These are phyloP conservation scores for Rostrohypoxylon terebratum DNA, from an alignment of 495 filamentous ascomycete species.

Conservation along the genomic window DNA sequence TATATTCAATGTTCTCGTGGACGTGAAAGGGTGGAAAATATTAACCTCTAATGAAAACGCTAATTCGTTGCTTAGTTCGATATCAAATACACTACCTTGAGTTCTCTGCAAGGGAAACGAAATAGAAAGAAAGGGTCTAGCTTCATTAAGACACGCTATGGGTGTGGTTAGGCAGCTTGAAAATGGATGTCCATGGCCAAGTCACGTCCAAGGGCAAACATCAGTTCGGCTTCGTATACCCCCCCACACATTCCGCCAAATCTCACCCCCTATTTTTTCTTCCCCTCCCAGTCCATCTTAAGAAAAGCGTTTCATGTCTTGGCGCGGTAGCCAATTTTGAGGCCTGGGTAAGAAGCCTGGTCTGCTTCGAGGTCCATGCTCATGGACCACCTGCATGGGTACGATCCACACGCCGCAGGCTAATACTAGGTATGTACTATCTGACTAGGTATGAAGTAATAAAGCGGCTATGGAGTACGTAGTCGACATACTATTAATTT, in stretches of 20 bases:
- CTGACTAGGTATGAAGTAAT: slow-evolving; percentile 29
- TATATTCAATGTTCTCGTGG: slow-evolving; percentile 6
- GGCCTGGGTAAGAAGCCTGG: slow-evolving; percentile 39
- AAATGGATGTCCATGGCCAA: not conserved
- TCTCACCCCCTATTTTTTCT: slow-evolving; percentile 34
- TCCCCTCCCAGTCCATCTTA: slow-evolving; percentile 24
- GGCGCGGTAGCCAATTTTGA: slow-evolving; percentile 43
- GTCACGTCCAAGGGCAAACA: slow-evolving; percentile 33
- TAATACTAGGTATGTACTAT: slow-evolving; percentile 25
- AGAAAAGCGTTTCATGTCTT: slow-evolving; percentile 45
- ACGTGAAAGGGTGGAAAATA: slow-evolving; percentile 2
- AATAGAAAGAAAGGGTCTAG: slow-evolving; percentile 25
- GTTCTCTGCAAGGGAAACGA: slow-evolving; percentile 7
- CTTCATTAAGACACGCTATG: slow-evolving; percentile 20
- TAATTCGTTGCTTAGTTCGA: slow-evolving; percentile 16
- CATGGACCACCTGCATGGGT: slow-evolving; percentile 27
- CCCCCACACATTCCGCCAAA: slow-evolving; percentile 48
- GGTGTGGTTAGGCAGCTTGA: slow-evolving; percentile 12
- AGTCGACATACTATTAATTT: slow-evolving; percentile 28
- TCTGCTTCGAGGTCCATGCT: slow-evolving; percentile 35
- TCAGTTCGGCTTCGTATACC: slow-evolving; percentile 39
- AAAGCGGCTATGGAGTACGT: slow-evolving; percentile 41
- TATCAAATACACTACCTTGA: slow-evolving; percentile 21
- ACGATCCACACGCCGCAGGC: slow-evolving; percentile 27
- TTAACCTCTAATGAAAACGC: slow-evolving; percentile 11